Evolutionary conservation across 345 rosid species (phyloP).

Genomic region (Barbarea vulgaris): DNA sequence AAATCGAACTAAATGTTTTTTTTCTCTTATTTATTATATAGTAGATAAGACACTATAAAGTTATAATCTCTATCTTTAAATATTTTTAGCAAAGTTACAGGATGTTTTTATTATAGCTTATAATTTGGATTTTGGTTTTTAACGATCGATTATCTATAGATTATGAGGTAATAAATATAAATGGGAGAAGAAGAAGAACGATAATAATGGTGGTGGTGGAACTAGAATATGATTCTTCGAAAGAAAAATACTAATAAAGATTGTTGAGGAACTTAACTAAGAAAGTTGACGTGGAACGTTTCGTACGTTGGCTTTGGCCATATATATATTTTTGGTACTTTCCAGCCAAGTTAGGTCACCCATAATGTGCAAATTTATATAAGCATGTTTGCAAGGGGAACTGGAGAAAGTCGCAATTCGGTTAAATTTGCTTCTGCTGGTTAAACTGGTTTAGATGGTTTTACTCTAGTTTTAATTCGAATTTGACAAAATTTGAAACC

Average conservation of each 20-base stretch:
- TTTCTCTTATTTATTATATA: too few relatives aligned
- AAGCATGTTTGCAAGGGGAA: not conserved
- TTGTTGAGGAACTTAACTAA: constrained; percentile 62
- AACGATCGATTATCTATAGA: not conserved
- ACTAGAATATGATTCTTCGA: constrained; percentile 74
- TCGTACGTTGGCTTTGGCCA: constrained; percentile 3
- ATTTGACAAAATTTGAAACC: too few relatives aligned
- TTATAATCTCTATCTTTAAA: too few relatives aligned
- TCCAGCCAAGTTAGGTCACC: constrained; percentile 37
- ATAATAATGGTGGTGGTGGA: constrained; percentile 55
- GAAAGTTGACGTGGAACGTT: constrained; percentile 56
- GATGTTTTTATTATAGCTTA: too few relatives aligned
- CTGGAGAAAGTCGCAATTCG: not conserved
- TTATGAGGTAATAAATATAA: constrained; percentile 27
- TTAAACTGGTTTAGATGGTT: not conserved
- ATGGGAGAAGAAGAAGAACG: constrained; percentile 40
- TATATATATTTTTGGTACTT: not conserved
- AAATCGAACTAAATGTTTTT: too few relatives aligned
- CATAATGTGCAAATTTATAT: constrained; percentile 19
- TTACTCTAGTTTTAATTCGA: not conserved
- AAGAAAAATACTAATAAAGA: constrained; percentile 54
- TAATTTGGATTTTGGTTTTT: not conserved
- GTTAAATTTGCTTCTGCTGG: not conserved
- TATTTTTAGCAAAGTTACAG: too few relatives aligned
- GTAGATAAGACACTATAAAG: too few relatives aligned